Percentiles rank a stretch among this genome's conserved stretches.
phyloP scores from a whole-genome alignment of 345 rosid genomes.

The Melaleuca quinquenervia region DNA sequence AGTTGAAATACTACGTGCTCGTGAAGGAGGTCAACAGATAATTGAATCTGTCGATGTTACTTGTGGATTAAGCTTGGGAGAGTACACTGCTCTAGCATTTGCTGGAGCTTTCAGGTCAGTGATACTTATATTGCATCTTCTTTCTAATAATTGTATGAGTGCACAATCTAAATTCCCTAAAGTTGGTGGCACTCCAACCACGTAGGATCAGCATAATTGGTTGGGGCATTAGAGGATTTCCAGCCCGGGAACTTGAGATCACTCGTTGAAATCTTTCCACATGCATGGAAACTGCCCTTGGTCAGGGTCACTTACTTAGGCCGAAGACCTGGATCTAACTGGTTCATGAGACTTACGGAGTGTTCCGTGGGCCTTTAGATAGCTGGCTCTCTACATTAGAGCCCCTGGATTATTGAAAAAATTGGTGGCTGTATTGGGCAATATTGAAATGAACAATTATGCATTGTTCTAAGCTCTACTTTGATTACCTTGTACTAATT shows the following conservation, averaged over 20 bases:
- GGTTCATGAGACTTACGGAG: neutral
- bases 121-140: neutral
- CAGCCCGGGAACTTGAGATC: neutral
- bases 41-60: slow-evolving; percentile 90
- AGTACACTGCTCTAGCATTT: slow-evolving; percentile 94
- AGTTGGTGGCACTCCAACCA: neutral
- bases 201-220: neutral
- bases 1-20: slow-evolving; percentile 76
- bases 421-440: neutral
- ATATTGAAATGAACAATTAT: neutral
- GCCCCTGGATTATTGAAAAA: neutral
- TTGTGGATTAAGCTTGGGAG: slow-evolving; percentile 97
- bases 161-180: neutral
- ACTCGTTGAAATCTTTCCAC: neutral
- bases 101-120: slow-evolving; percentile 86
- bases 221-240: neutral
- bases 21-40: slow-evolving; percentile 79
- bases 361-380: neutral
- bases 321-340: neutral
- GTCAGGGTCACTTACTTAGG: neutral
- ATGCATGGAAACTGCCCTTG: neutral
- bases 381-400: neutral
- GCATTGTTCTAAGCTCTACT: neutral
- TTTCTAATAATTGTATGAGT: neutral
- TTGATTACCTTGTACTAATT: neutral